Percentiles rank a stretch among this genome's conserved stretches.
Conservation (phyloP, 345 rosid species). For the Conringia planisiliqua region DNA sequence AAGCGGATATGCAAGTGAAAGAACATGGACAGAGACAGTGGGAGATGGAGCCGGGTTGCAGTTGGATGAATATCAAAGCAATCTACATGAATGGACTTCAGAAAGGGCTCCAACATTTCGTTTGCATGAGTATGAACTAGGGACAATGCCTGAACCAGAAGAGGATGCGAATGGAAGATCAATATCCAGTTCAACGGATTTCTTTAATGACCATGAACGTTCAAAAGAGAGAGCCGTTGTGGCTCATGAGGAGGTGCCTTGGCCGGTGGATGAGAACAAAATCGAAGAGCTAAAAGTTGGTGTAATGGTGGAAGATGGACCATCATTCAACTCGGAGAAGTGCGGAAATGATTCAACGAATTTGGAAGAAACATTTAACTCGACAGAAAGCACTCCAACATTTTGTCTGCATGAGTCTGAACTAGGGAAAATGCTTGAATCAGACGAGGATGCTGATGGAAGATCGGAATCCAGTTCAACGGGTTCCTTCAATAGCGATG, state of each 20-base stretch:
- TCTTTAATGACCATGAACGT: not conserved
- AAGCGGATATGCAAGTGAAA: slow-evolving; percentile 1
- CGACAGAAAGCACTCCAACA: slow-evolving; percentile 12
- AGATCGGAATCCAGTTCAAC: slow-evolving; percentile 6
- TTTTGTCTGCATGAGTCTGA: slow-evolving; percentile 2
- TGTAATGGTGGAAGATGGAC: not conserved
- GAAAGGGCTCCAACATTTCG: slow-evolving; percentile 19
- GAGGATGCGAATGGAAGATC: slow-evolving; percentile 3
- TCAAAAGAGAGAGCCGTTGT: not conserved
- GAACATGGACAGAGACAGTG: slow-evolving; percentile 20
- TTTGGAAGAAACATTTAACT: slow-evolving; percentile 1
- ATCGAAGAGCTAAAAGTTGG: not conserved
- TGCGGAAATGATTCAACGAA: not conserved
- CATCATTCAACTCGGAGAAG: not conserved
- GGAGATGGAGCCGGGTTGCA: slow-evolving; percentile 22
- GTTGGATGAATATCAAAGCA: slow-evolving; percentile 12
- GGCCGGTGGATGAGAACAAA: slow-evolving; percentile 13
- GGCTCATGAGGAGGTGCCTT: slow-evolving; percentile 13
- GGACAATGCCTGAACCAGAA: not conserved
- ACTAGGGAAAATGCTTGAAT: not conserved
- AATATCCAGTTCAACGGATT: not conserved
- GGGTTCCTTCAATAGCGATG: slow-evolving; percentile 4
- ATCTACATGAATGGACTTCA: slow-evolving; percentile 24
- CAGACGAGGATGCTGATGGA: not conserved
- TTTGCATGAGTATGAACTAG: slow-evolving; percentile 18